Conservation (phyloP, 139 green algal species). For the Edaphochlamys debaryana region DNA sequence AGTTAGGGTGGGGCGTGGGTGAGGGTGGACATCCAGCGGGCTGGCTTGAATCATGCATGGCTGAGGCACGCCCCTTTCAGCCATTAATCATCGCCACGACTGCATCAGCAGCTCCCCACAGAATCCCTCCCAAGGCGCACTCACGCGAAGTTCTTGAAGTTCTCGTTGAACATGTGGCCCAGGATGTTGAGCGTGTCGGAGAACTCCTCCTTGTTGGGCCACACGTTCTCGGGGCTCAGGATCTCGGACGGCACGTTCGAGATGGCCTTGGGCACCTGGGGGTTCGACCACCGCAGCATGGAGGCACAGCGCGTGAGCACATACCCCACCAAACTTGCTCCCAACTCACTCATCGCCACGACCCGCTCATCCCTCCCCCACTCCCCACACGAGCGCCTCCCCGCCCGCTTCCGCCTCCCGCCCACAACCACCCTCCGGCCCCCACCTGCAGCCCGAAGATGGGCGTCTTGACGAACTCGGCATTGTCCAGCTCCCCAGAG, state of each 20-base stretch:
- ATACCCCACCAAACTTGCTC: not conserved
- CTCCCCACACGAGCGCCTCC: too few species aligned
- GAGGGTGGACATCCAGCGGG: not conserved
- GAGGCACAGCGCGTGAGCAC: not conserved
- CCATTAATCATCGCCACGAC: too few species aligned
- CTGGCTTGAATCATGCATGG: not conserved
- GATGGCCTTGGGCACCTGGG: constrained; percentile 66
- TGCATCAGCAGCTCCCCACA: too few species aligned
- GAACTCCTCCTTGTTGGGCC: constrained; percentile 75
- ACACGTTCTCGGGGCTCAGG: constrained; percentile 73
- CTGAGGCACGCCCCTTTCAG: too few species aligned
- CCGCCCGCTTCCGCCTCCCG: too few species aligned
- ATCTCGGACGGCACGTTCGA: constrained; percentile 79
- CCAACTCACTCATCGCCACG: too few species aligned
- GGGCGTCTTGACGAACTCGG: constrained; percentile 69
- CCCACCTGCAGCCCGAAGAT: constrained; percentile 88
- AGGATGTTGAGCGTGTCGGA: constrained; percentile 71
- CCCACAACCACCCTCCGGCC: too few species aligned
- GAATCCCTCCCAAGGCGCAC: not conserved
- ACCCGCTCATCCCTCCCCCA: not conserved
- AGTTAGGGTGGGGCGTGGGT: not conserved
- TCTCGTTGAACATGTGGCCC: constrained; percentile 64
- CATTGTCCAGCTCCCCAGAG: constrained; percentile 77
- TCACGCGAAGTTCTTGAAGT: constrained; percentile 45
- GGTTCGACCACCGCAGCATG: too few species aligned